Percentiles rank a stretch among this genome's conserved stretches.
Conservation (phyloP, 164 flowering plant species). For the Saururus chinensis region DNA sequence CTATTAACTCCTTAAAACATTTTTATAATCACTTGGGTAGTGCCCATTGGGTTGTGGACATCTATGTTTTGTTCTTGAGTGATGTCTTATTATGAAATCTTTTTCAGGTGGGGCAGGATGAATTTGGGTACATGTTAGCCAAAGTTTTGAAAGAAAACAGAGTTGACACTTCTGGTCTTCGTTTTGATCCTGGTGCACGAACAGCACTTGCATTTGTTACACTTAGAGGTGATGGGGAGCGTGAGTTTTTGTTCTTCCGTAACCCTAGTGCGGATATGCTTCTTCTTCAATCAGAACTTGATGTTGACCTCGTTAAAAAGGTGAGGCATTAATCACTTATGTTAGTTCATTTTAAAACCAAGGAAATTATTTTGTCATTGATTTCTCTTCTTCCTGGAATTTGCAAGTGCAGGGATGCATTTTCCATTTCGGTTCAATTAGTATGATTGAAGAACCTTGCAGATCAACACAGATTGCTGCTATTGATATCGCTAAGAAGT, state of each 20-base stretch:
- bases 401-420: constrained; percentile 2
- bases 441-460: constrained; percentile 11
- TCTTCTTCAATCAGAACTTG: constrained; percentile 21
- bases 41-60: too few relatives aligned
- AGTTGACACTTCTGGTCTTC: constrained; percentile 25
- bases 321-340: not conserved
- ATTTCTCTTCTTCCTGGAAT: too few relatives aligned
- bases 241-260: constrained; percentile 38
- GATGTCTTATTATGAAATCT: not conserved
- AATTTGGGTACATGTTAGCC: constrained; percentile 38
- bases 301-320: constrained; percentile 9
- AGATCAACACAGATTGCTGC: constrained; percentile 16
- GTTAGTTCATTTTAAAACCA: not conserved
- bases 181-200: constrained; percentile 31
- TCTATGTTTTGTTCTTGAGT: too few relatives aligned
- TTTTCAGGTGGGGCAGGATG: constrained; percentile 42
- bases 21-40: too few relatives aligned
- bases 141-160: constrained; percentile 29
- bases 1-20: too few relatives aligned
- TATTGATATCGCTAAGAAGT: constrained; percentile 16
- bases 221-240: constrained; percentile 30
- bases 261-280: constrained; percentile 51
- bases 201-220: constrained; percentile 43
- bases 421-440: constrained; percentile 36
- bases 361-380: not conserved